Percentiles rank a stretch among this genome's conserved stretches.
Evolutionary conservation across 192 early-diverging fungal genomes (phyloP).

Genomic region (Rhizophagus clarus): DNA sequence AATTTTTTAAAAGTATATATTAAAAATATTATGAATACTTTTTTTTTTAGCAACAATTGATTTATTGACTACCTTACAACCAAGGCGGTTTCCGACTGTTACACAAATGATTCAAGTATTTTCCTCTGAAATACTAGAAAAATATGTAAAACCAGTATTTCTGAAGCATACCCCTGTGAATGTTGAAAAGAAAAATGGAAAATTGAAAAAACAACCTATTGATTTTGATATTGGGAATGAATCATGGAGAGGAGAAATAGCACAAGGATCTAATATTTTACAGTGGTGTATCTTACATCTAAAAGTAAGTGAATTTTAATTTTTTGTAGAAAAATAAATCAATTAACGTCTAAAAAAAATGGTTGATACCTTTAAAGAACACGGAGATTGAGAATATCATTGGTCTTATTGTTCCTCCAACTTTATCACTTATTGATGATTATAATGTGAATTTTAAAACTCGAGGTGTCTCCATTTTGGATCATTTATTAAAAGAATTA

Average conservation of each 20-base stretch:
- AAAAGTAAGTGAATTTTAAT: not conserved
- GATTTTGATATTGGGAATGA: not conserved
- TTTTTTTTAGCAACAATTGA: not conserved
- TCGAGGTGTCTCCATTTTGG: constrained; percentile 17
- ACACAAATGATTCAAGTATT: not conserved
- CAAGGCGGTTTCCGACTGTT: not conserved
- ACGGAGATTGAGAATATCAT: constrained; percentile 20
- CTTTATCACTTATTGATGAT: constrained; percentile 32
- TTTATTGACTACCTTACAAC: not conserved
- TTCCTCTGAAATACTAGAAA: not conserved
- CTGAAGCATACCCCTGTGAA: not conserved
- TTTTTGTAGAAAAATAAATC: not conserved
- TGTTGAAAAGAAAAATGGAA: not conserved
- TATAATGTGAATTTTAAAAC: constrained; percentile 30
- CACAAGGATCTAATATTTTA: not conserved
- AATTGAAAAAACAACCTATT: not conserved
- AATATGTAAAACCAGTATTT: constrained; percentile 14
- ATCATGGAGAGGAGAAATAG: constrained; percentile 6
- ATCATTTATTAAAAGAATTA: constrained; percentile 27
- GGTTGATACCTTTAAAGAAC: not conserved
- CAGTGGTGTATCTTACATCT: not conserved
- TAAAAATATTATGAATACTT: not conserved
- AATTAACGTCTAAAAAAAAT: not conserved
- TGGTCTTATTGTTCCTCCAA: constrained; percentile 31
- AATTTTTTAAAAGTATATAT: too few relatives aligned